Conservation (phyloP, 2,329 filamentous ascomycete species). For the Colletotrichum sp. region DNA sequence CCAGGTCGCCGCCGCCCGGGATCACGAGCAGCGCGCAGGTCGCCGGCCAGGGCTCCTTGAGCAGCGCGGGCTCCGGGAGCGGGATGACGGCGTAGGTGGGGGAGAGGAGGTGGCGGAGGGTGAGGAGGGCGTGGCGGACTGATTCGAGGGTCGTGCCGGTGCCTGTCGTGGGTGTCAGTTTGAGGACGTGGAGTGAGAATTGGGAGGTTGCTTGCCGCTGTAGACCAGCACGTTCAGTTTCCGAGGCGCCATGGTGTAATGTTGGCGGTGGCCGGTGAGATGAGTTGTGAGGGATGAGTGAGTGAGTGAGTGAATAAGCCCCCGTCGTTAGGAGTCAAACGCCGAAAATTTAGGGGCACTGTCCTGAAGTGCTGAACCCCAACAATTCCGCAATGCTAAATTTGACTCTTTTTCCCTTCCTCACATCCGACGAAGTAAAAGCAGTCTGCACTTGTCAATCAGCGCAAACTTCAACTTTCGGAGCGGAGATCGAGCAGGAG, state of each 20-base stretch:
- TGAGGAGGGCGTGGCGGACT: constrained; percentile 86
- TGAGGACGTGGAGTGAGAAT: constrained; percentile 31
- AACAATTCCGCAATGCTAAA: background rate
- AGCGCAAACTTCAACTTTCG: fast-evolving
- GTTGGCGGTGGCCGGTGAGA: background rate
- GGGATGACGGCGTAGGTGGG: constrained; percentile 93
- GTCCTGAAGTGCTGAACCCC: background rate
- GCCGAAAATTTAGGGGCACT: constrained; percentile 9
- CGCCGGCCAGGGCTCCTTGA: constrained; percentile 90
- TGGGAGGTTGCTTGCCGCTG: constrained; percentile 63
- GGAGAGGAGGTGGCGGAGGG: constrained; percentile 83
- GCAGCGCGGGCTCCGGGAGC: constrained; percentile 75
- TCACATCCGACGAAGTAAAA: background rate
- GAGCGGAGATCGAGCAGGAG: background rate
- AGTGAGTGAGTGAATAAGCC: background rate
- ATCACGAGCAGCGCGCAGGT: constrained; percentile 90
- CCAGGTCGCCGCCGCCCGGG: constrained; percentile 91
- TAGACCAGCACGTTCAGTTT: constrained; percentile 94
- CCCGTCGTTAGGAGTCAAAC: background rate
- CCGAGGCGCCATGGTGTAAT: constrained; percentile 62
- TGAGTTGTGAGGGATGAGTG: background rate
- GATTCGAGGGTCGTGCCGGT: constrained; percentile 87
- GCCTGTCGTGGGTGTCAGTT: constrained; percentile 53
- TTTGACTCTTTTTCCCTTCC: background rate
- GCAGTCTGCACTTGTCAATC: background rate